Conservation (phyloP, 176 grass and related monocot genomes). For the Juncus inflexus region DNA sequence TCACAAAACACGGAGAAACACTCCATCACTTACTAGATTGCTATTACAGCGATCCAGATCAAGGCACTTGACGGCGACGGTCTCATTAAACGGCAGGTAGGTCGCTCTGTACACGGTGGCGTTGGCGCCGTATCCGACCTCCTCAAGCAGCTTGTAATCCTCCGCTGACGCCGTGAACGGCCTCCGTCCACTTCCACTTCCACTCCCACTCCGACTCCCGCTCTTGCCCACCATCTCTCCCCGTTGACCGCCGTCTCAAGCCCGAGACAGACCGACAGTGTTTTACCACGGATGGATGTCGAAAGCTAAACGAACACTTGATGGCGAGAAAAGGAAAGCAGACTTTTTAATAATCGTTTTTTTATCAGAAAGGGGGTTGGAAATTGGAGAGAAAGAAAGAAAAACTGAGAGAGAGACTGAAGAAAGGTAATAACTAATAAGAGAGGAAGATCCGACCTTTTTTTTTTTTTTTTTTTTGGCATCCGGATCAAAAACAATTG, state of each 20-base stretch:
- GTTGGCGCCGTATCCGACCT: slow-evolving; percentile 90
- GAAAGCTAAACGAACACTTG: background rate
- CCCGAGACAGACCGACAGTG: background rate
- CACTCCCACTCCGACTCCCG: slow-evolving; percentile 22
- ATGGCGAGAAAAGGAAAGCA: slow-evolving; percentile 2
- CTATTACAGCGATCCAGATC: slow-evolving; percentile 99
- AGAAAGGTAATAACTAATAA: slow-evolving; percentile 32
- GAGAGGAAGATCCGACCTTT: no score
- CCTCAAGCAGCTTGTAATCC: slow-evolving; percentile 74
- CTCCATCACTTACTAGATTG: slow-evolving; percentile 57
- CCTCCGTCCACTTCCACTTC: slow-evolving; percentile 31
- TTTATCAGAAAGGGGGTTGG: background rate
- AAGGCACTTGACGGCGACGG: slow-evolving; percentile 91
- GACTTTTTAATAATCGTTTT: slow-evolving; percentile 14
- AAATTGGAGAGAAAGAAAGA: background rate
- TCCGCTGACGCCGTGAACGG: slow-evolving; percentile 46
- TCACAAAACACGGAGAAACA: background rate
- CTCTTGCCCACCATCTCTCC: slow-evolving; percentile 15
- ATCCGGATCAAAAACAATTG: no score
- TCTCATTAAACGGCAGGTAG: slow-evolving; percentile 56
- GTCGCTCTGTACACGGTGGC: slow-evolving; percentile 82
- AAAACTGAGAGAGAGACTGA: background rate
- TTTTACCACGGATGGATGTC: background rate
- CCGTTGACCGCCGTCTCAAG: slow-evolving; percentile 37
- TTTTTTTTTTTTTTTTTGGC: no score